Percentiles rank a stretch among this genome's conserved stretches.
phyloP scores from a whole-genome alignment of 1,284 basidiomycete species.

The Termitomyces sp. region DNA sequence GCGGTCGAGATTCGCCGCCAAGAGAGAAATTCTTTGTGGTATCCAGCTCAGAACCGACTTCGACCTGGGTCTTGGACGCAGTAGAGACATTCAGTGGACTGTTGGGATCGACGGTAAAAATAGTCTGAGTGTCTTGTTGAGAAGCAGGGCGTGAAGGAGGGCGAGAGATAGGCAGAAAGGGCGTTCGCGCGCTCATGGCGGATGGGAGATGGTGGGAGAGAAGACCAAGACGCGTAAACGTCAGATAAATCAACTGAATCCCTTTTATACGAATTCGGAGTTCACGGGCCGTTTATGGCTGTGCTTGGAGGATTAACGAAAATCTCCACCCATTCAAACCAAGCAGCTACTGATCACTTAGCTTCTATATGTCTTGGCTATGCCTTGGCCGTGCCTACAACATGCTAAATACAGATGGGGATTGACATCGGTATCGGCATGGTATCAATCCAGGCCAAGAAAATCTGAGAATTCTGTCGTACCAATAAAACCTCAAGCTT shows the following conservation, averaged over 20 bases:
- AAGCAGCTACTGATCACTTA: background rate
- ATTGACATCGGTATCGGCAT: background rate
- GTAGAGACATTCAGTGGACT: constrained; percentile 12
- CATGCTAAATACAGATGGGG: background rate
- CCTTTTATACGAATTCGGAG: background rate
- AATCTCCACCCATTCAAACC: background rate
- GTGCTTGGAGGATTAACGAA: background rate
- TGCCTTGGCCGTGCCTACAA: background rate
- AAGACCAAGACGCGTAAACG: background rate
- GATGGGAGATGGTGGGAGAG: background rate
- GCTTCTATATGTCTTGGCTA: background rate
- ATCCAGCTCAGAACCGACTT: background rate
- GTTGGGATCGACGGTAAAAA: background rate
- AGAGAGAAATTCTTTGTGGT: background rate
- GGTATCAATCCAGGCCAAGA: background rate
- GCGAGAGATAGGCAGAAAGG: constrained; percentile 15
- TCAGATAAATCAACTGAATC: background rate
- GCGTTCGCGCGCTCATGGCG: constrained; percentile 17
- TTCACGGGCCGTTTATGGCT: background rate
- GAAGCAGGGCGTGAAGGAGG: constrained; percentile 5
- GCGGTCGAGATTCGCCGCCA: background rate
- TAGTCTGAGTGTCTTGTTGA: background rate
- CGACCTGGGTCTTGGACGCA: background rate
- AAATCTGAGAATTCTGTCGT: constrained; percentile 1
- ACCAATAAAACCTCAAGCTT: background rate